Evolutionary conservation across 1,284 basidiomycete genomes (phyloP).

Genomic region (Schizophyllum amplum): DNA sequence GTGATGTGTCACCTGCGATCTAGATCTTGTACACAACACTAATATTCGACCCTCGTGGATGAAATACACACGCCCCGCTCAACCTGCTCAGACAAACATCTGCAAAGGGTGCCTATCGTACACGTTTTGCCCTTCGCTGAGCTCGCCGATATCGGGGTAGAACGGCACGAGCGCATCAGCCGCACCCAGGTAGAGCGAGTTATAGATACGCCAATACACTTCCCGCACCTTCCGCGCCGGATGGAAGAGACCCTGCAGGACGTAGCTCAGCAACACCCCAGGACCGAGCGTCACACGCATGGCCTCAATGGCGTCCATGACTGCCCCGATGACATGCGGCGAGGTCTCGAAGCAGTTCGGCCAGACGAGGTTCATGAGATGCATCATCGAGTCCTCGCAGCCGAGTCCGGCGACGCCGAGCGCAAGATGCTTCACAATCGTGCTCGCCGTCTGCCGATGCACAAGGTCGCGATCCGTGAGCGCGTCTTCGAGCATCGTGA

Average conservation of each 20-base stretch:
- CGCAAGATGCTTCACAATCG: slow-evolving; percentile 98
- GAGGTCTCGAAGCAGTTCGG: slow-evolving; percentile 98
- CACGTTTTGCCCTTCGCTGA: slow-evolving; percentile 83
- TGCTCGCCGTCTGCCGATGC: slow-evolving; percentile 95
- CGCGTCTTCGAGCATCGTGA: slow-evolving; percentile 96
- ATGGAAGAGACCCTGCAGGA: slow-evolving; percentile 90
- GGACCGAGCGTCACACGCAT: slow-evolving; percentile 96
- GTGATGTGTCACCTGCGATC: no score
- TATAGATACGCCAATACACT: slow-evolving; percentile 94
- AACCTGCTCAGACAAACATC: slow-evolving; percentile 52
- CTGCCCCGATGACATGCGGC: slow-evolving; percentile 95
- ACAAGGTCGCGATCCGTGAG: slow-evolving; percentile 97
- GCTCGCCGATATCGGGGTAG: slow-evolving; percentile 84
- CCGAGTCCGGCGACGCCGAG: slow-evolving; percentile 96
- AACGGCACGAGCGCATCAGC: slow-evolving; percentile 89
- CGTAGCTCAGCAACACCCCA: slow-evolving; percentile 85
- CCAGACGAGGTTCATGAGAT: slow-evolving; percentile 98
- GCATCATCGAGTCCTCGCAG: slow-evolving; percentile 96
- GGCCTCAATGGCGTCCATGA: slow-evolving; percentile 94
- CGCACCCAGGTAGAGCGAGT: slow-evolving; percentile 83
- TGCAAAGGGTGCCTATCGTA: slow-evolving; percentile 83
- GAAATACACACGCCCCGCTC: no score
- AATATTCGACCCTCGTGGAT: no score
- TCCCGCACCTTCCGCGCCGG: slow-evolving; percentile 96
- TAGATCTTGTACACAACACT: no score